Percentiles rank a stretch among this genome's conserved stretches.
Conservation (phyloP, 176 grass and related monocot genomes). For the Phyllostachys edulis region DNA sequence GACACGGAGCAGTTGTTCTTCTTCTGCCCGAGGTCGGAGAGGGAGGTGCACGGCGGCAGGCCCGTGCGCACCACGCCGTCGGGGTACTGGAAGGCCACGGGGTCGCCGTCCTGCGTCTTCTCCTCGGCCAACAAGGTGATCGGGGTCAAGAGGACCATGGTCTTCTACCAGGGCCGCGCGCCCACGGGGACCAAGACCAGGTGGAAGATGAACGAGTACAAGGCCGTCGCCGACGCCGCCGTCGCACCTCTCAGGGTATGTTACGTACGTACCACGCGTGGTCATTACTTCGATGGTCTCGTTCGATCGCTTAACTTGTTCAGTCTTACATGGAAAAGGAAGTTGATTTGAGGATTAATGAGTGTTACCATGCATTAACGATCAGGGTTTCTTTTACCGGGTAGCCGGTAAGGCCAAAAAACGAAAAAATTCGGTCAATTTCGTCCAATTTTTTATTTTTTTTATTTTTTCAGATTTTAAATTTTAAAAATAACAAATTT, state of each 20-base stretch:
- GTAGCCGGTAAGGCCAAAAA: no score
- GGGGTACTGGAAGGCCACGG: constrained; percentile 70
- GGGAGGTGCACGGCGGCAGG: constrained; percentile 42
- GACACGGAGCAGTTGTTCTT: constrained; percentile 70
- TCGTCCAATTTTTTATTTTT: no score
- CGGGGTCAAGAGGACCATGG: constrained; percentile 77
- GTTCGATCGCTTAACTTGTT: no score
- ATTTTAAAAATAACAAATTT: no score
- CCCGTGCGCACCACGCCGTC: constrained; percentile 54
- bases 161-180: constrained; percentile 68
- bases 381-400: no score
- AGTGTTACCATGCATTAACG: no score
- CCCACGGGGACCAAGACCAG: constrained; percentile 50
- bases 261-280: neutral
- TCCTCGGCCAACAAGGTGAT: constrained; percentile 33
- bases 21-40: constrained; percentile 56
- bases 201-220: constrained; percentile 97
- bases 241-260: neutral
- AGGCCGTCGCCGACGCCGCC: constrained; percentile 13
- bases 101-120: constrained; percentile 47
- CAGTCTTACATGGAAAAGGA: no score
- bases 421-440: no score
- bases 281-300: no score
- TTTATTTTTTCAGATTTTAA: no score
- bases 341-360: no score